phyloP scores from a whole-genome alignment of 2,329 filamentous ascomycete genomes.

The Colletotrichum tamarilloi region DNA sequence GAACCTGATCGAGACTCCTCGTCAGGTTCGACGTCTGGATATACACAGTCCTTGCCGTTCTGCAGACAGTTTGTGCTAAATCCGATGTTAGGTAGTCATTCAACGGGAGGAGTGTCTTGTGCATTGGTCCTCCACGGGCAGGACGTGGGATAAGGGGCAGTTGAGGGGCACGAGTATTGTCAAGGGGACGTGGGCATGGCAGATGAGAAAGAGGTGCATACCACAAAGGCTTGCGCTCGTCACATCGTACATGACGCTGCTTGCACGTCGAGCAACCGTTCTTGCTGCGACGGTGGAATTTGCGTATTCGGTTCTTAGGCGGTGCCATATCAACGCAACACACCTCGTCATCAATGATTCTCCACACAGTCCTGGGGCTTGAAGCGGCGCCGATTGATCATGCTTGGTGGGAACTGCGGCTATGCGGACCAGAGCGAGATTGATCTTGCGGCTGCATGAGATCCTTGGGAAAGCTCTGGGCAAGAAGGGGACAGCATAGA shows the following conservation, averaged over 20 bases:
- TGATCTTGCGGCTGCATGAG: slow-evolving; percentile 28
- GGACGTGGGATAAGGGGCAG: not conserved
- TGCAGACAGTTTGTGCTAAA: slow-evolving; percentile 57
- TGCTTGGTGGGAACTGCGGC: slow-evolving; percentile 24
- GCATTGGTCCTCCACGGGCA: not conserved
- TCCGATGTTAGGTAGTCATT: slow-evolving; percentile 26
- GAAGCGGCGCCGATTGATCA: slow-evolving; percentile 27
- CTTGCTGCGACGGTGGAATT: slow-evolving; percentile 51
- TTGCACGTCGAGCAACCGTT: slow-evolving; percentile 51
- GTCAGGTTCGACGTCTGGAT: slow-evolving; percentile 39
- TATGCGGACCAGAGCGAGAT: slow-evolving; percentile 13
- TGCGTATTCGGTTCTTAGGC: slow-evolving; percentile 50
- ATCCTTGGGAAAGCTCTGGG: slow-evolving; percentile 2
- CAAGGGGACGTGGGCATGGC: not conserved
- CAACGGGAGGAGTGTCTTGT: not conserved
- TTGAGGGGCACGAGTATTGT: not conserved
- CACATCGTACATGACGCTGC: slow-evolving; percentile 57
- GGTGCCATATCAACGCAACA: slow-evolving; percentile 43
- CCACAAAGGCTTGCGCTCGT: slow-evolving; percentile 58
- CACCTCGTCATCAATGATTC: slow-evolving; percentile 20
- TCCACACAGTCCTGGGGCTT: slow-evolving; percentile 30
- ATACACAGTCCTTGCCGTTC: slow-evolving; percentile 55
- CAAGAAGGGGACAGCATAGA: not conserved
- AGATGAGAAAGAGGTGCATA: slow-evolving; percentile 40
- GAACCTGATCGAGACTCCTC: slow-evolving; percentile 9